Evolutionary conservation across 106 monocot species (phyloP).

Genomic region (Dioscorea zingiberensis): DNA sequence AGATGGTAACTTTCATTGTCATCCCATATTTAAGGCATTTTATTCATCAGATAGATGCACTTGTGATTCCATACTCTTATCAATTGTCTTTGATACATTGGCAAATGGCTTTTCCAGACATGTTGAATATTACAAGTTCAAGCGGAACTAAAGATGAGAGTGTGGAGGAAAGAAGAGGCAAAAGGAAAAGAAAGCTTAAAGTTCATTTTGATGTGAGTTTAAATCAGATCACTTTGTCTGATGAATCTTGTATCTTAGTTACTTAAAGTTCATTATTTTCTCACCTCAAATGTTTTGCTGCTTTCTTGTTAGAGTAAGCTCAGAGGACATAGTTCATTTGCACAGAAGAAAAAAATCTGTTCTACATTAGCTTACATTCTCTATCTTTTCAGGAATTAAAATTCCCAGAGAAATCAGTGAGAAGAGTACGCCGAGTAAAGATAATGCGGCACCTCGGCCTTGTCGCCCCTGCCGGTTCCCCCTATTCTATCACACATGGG

Average conservation of each 20-base stretch:
- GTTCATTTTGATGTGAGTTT: conserved; percentile 36
- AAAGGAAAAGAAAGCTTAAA: conserved; percentile 25
- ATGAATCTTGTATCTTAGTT: neutral
- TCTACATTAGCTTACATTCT: neutral
- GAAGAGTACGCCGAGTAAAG: conserved; percentile 24
- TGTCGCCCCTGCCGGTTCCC: conserved; percentile 27
- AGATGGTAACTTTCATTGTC: neutral
- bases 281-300: neutral
- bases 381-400: conserved; percentile 20
- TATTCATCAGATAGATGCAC: neutral
- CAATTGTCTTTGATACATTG: neutral
- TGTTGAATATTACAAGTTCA: conserved; percentile 11
- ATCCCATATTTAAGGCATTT: no score
- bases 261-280: neutral
- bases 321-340: neutral
- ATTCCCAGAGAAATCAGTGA: conserved; percentile 8
- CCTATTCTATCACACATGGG: conserved; percentile 8
- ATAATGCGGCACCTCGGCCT: conserved; percentile 38
- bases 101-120: neutral
- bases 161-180: conserved; percentile 6
- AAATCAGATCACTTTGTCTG: no score
- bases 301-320: neutral
- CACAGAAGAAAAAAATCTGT: neutral
- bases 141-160: conserved; percentile 1
- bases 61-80: neutral